Percentiles rank a stretch among this genome's conserved stretches.
These are phyloP conservation scores for Cyberlindnera subsufficiens DNA, from an alignment of 805 yeast genomes.

Conservation along the genomic window DNA sequence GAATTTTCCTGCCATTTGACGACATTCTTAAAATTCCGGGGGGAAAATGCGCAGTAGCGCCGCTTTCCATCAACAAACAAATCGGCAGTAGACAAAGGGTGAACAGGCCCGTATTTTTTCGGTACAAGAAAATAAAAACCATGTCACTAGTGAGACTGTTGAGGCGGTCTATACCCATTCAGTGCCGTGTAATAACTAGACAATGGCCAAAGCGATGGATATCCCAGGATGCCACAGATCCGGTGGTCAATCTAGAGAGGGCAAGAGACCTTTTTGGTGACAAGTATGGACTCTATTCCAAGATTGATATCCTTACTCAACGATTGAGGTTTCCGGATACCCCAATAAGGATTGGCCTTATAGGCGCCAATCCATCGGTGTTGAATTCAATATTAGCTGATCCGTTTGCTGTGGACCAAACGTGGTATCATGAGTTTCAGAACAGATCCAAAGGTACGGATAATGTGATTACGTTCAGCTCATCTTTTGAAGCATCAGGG, in stretches of 20 bases:
- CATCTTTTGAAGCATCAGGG: conserved; percentile 14
- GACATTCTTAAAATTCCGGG: neutral
- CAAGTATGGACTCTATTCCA: conserved; percentile 20
- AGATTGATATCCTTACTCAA: conserved; percentile 19
- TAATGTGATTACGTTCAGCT: conserved; percentile 18
- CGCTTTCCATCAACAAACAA: no score
- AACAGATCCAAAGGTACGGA: conserved; percentile 2
- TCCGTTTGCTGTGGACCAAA: conserved; percentile 26
- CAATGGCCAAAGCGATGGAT: neutral
- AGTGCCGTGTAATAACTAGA: neutral
- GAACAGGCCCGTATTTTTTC: no score
- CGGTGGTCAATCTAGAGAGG: conserved; percentile 8
- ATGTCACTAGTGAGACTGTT: neutral
- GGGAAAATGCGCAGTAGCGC: neutral
- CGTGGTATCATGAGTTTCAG: conserved; percentile 22
- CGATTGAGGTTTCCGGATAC: conserved; percentile 9
- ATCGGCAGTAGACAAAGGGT: no score
- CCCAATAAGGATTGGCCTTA: conserved; percentile 25
- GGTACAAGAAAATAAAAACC: no score
- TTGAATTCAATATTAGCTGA: conserved; percentile 26
- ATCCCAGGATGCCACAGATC: conserved; percentile 5
- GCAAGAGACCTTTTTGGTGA: conserved; percentile 18
- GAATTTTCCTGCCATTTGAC: neutral
- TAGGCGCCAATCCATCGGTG: conserved; percentile 19
- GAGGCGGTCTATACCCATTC: neutral